Evolutionary conservation across 2,329 filamentous ascomycete species (phyloP).

Genomic region (Ophiocordyceps camponoti-leonardi): DNA sequence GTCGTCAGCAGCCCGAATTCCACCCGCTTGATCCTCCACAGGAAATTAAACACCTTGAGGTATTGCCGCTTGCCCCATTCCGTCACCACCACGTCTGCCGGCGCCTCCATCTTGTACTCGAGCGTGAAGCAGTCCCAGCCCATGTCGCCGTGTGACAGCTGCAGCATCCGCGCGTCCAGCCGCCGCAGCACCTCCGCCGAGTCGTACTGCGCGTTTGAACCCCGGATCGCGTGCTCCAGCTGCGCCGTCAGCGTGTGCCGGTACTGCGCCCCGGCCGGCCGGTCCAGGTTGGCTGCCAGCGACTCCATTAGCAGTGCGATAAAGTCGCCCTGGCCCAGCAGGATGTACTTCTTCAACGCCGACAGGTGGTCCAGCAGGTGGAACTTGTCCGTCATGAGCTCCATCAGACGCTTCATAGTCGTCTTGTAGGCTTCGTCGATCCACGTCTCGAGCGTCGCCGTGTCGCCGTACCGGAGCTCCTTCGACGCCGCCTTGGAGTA

Average conservation of each 20-base stretch:
- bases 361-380: slow-evolving; percentile 83
- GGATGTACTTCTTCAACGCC: slow-evolving; percentile 84
- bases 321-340: slow-evolving; percentile 92
- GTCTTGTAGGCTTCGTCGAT: slow-evolving; percentile 97
- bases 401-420: slow-evolving; percentile 87
- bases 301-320: slow-evolving; percentile 96
- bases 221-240: slow-evolving; percentile 88
- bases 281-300: slow-evolving; percentile 76
- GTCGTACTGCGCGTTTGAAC: slow-evolving; percentile 94
- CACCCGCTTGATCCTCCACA: slow-evolving; percentile 95
- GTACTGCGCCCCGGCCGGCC: slow-evolving; percentile 92
- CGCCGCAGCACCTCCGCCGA: slow-evolving; percentile 78
- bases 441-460: slow-evolving; percentile 73
- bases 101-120: slow-evolving; percentile 95
- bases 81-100: slow-evolving; percentile 91
- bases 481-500: slow-evolving; percentile 90
- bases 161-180: slow-evolving; percentile 94
- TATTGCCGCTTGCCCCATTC: slow-evolving; percentile 93
- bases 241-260: slow-evolving; percentile 95
- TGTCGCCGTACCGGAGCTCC: slow-evolving; percentile 84
- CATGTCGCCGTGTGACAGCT: slow-evolving; percentile 89
- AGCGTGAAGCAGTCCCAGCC: slow-evolving; percentile 99
- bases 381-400: slow-evolving; percentile 91
- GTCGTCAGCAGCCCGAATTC: slow-evolving; percentile 84
- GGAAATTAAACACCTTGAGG: slow-evolving; percentile 96